Conservation (phyloP, 2,329 filamentous ascomycete genomes). For the Colletotrichum agaves region DNA sequence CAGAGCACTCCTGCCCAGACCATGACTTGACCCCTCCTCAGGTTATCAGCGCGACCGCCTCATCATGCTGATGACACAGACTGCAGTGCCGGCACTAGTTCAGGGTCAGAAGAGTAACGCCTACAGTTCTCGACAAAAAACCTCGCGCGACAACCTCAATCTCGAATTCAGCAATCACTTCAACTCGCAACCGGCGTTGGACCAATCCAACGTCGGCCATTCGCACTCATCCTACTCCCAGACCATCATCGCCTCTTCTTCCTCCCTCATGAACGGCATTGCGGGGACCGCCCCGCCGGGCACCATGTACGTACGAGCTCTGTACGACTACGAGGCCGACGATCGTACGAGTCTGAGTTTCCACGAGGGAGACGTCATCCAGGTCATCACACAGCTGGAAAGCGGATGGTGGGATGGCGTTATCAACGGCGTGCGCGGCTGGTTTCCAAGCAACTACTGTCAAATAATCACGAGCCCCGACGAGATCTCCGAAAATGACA, state of each 20-base stretch:
- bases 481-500: slow-evolving; percentile 72
- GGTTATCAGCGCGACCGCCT: slow-evolving; percentile 40
- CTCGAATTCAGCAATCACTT: slow-evolving; percentile 38
- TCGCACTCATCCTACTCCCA: slow-evolving; percentile 42
- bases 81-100: slow-evolving; percentile 56
- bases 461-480: slow-evolving; percentile 82
- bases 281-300: slow-evolving; percentile 69
- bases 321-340: slow-evolving; percentile 98
- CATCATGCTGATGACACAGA: slow-evolving; percentile 67
- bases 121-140: slow-evolving; percentile 46
- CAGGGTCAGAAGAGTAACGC: slow-evolving; percentile 54
- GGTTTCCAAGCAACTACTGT: slow-evolving; percentile 99
- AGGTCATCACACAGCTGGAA: slow-evolving; percentile 93
- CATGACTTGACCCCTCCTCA: slow-evolving; percentile 37
- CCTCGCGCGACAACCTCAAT: slow-evolving; percentile 34
- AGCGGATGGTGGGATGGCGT: slow-evolving; percentile 99
- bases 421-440: slow-evolving; percentile 94
- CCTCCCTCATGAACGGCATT: slow-evolving; percentile 67
- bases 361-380: slow-evolving; percentile 95
- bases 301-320: slow-evolving; percentile 90
- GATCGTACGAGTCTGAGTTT: slow-evolving; percentile 97
- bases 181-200: slow-evolving; percentile 35
- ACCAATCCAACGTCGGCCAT: slow-evolving; percentile 38
- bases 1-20: slow-evolving; percentile 26
- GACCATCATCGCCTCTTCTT: slow-evolving; percentile 39